Percentiles rank a stretch among this genome's conserved stretches.
phyloP scores from a whole-genome alignment of 202 grass and related monocot species.

The Digitaria exilis region DNA sequence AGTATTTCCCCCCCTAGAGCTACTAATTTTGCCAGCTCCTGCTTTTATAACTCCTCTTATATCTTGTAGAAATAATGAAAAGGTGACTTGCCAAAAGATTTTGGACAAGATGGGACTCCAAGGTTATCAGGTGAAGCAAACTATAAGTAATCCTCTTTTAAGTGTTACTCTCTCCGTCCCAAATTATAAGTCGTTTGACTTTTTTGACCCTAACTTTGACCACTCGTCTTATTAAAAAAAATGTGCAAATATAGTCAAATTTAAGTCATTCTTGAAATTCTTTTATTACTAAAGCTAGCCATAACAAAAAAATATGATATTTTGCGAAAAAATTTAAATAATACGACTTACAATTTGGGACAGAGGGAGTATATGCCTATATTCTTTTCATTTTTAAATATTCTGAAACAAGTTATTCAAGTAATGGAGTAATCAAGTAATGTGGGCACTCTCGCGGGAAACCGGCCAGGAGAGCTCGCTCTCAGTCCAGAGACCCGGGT shows the following conservation, averaged over 20 bases:
- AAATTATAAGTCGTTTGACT: not conserved
- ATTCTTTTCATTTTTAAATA: constrained; percentile 13
- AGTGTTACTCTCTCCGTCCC: no score
- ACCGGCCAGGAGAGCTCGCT: no score
- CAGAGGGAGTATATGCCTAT: constrained; percentile 17
- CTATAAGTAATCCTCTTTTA: constrained; percentile 36
- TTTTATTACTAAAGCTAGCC: no score
- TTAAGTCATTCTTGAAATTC: no score
- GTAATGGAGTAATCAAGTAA: constrained; percentile 1
- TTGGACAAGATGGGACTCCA: constrained; percentile 76
- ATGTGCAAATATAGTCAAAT: no score
- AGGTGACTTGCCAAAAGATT: constrained; percentile 77
- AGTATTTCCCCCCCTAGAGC: not conserved
- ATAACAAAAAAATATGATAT: no score
- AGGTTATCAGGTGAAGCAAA: constrained; percentile 71
- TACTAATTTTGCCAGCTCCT: constrained; percentile 8
- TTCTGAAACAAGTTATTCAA: not conserved
- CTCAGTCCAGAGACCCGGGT: no score
- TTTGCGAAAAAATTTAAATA: no score
- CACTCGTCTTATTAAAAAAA: constrained; percentile 20
- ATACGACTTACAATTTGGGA: no score
- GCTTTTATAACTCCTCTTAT: constrained; percentile 40
- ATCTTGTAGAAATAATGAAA: constrained; percentile 70
- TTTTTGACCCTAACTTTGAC: not conserved
- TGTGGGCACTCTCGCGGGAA: no score